Evolutionary conservation across 805 yeast species (phyloP).

Genomic region (Clavispora santaluciae): DNA sequence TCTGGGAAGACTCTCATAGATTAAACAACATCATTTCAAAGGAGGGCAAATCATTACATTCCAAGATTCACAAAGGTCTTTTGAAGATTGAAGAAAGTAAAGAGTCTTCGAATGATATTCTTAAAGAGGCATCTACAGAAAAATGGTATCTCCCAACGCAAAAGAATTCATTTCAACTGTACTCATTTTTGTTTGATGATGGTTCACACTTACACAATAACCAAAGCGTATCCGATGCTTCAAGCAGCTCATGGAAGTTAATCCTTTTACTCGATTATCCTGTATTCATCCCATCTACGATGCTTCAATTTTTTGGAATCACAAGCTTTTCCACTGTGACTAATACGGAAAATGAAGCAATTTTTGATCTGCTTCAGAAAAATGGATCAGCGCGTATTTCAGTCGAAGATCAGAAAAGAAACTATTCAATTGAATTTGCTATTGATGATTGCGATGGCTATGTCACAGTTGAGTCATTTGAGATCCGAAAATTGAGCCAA

Average conservation of each 20-base stretch:
- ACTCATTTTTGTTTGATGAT: conserved; percentile 17
- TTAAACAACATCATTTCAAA: not conserved
- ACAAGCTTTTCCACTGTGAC: conserved; percentile 3
- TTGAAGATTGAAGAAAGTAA: conserved; percentile 17
- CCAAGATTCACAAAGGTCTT: conserved; percentile 16
- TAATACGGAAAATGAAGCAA: not conserved
- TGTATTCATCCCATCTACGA: conserved; percentile 22
- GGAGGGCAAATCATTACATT: not conserved
- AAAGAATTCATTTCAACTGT: conserved; percentile 8
- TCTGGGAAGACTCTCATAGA: conserved; percentile 30
- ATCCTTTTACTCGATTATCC: conserved; percentile 22
- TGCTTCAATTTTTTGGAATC: conserved; percentile 30
- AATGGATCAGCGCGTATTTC: not conserved
- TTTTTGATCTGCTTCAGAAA: not conserved
- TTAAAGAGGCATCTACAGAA: conserved; percentile 15
- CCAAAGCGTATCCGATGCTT: not conserved
- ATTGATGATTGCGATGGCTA: conserved; percentile 14
- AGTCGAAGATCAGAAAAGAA: not conserved
- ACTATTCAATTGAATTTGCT: conserved; percentile 1
- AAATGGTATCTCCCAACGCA: conserved; percentile 19
- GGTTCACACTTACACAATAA: conserved; percentile 4
- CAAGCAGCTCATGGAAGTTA: conserved; percentile 20
- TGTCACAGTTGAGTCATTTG: conserved; percentile 19
- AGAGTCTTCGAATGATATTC: conserved; percentile 15
- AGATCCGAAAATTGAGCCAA: conserved; percentile 21